Percentiles rank a stretch among this genome's conserved stretches.
phyloP scores from a whole-genome alignment of 305 asterid genomes.

The Lippia alba region DNA sequence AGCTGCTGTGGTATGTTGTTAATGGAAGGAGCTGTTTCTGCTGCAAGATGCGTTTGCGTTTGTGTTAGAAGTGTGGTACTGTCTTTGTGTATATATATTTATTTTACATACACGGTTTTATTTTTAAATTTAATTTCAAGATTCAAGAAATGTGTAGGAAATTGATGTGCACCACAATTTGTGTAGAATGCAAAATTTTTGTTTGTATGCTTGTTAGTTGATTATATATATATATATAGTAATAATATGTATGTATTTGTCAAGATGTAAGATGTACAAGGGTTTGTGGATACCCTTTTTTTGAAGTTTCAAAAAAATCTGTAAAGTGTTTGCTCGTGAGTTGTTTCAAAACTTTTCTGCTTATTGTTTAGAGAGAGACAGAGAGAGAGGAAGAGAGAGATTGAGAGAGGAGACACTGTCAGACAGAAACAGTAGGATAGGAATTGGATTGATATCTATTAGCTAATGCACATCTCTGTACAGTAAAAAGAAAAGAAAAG shows the following conservation, averaged over 20 bases:
- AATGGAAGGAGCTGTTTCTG: conserved; percentile 6
- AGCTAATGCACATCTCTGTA: conserved; percentile 53
- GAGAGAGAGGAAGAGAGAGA: conserved; percentile 30
- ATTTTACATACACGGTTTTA: background rate
- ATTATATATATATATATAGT: conserved; percentile 16
- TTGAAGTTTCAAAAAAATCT: conserved; percentile 56
- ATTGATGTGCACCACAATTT: conserved; percentile 72
- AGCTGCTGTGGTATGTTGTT: background rate
- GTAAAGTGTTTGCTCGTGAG: conserved; percentile 63
- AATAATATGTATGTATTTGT: background rate
- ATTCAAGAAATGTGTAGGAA: conserved; percentile 42
- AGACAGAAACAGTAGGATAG: conserved; percentile 33
- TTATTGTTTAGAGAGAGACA: conserved; percentile 19
- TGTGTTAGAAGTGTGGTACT: conserved; percentile 23
- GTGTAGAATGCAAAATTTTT: conserved; percentile 44
- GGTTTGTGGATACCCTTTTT: conserved; percentile 76
- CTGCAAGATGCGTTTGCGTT: conserved; percentile 27
- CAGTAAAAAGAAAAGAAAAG: conserved; percentile 51
- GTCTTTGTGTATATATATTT: background rate
- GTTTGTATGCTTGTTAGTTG: conserved; percentile 41
- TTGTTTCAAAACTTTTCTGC: conserved; percentile 30
- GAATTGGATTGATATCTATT: conserved; percentile 43
- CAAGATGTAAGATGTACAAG: conserved; percentile 7
- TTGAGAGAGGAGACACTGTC: conserved; percentile 33
- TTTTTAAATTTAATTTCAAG: background rate